Evolutionary conservation across 495 filamentous ascomycete genomes (phyloP).

Genomic region (Aspergillus conjunctus): DNA sequence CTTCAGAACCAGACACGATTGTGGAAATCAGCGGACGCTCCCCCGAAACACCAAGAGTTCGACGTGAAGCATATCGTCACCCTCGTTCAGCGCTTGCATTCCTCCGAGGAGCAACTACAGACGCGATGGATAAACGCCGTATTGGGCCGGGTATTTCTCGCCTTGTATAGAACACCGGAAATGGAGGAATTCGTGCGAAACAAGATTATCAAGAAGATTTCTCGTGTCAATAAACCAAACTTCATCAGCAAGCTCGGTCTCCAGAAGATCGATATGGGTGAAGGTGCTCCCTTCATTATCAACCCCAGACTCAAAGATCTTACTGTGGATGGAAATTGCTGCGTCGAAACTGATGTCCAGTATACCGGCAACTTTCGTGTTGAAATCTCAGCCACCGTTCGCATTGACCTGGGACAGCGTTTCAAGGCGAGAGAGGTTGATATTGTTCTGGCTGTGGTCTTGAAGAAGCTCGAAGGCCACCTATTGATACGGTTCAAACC

Average conservation of each 20-base stretch:
- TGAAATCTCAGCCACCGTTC: conserved; percentile 85
- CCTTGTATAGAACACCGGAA: conserved; percentile 79
- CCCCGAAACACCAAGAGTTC: conserved; percentile 76
- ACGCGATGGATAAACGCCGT: conserved; percentile 95
- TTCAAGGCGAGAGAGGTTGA: conserved; percentile 92
- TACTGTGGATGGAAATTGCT: conserved; percentile 86
- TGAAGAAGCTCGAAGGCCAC: conserved; percentile 87
- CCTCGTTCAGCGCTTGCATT: conserved; percentile 85
- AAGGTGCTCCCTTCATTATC: conserved; percentile 83
- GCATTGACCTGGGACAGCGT: conserved; percentile 82
- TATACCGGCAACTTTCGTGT: conserved; percentile 88
- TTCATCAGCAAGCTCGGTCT: conserved; percentile 83
- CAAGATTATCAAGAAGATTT: conserved; percentile 96
- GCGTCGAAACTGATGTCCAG: conserved; percentile 79
- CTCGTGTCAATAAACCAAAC: conserved; percentile 85
- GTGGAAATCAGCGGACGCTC: conserved; percentile 54
- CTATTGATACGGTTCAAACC: conserved; percentile 85
- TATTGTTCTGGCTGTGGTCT: conserved; percentile 79
- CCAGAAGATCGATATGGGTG: conserved; percentile 81
- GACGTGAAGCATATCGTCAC: conserved; percentile 82
- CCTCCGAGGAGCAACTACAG: conserved; percentile 87
- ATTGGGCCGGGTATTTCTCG: conserved; percentile 83
- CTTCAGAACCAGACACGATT: conserved; percentile 78
- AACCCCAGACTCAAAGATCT: conserved; percentile 88
- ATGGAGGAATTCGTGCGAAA: conserved; percentile 74